Base-by-base conservation (phyloP, 768 basidiomycete species). In the Suillus luteus region DNA sequence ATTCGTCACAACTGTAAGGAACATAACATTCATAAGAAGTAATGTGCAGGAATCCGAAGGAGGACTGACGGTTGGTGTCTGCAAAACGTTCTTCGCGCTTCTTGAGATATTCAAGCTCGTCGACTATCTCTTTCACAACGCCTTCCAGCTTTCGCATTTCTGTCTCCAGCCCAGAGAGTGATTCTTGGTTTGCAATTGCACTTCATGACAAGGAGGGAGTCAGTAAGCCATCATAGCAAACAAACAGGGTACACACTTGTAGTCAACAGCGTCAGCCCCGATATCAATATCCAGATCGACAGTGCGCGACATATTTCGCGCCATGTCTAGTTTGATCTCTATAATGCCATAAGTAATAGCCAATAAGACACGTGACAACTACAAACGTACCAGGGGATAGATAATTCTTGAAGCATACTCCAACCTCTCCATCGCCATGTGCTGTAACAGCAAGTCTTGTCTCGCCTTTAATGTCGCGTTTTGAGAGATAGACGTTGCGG, bases 141-240 rank as follows among this genome's bases (percentile, higher is more conserved):
- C 94, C 96, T 75, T 99, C 97, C 3, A 99, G 82, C 72, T 99
- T 99, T 46, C 95, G 87, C 96, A 99, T 98, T 76, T 99, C 97
- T 0, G 94, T 96, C 78, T 99, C 97, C 22, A 99, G 85, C 0
- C 91, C 92, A 7, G 95, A 97, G 0, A 99, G 82, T 1, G 93
- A 95, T 75, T 99, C 97, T 75, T 98, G 96, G 78, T 97, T 98
- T 11, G 97, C 97, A 75, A 99, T 99, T 31, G 97, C 97, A 70
- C 95, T 97, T 71, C 1, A 64, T 62, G 44, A 5, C 54, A 24
- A 62, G 66, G 64, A 57, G 24, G 46, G 38, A 19, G 55, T 64
- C 37, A 65, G 52, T 62, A 46, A 48, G 62, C 33, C 4, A 46
- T 57, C 7, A 57, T 49, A 37, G 43, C 7, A 15, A 17, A 51